These are phyloP conservation scores for Pythium diclinum DNA, from an alignment of 352 stramenopile genomes.

Conservation along the genomic window DNA sequence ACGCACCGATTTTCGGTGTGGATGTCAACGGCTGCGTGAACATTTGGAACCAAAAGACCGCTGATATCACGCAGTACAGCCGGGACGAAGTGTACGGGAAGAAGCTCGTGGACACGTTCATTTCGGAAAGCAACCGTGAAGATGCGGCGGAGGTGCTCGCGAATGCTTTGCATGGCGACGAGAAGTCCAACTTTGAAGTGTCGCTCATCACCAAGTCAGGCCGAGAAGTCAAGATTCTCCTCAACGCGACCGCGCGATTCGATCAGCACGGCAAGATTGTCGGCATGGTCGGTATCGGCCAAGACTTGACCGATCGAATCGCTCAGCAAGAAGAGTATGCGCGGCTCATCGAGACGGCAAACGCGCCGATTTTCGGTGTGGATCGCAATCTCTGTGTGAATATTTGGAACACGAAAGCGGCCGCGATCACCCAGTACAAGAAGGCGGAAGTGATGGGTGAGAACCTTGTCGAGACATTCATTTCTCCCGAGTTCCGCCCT, in stretches of 20 bases:
- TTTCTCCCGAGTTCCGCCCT: conserved; percentile 62
- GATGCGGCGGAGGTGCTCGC: conserved; percentile 44
- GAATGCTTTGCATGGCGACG: conserved; percentile 47
- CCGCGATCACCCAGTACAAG: conserved; percentile 87
- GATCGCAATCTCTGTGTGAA: conserved; percentile 71
- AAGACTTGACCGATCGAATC: conserved; percentile 61
- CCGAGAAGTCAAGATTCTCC: conserved; percentile 59
- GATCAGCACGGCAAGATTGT: conserved; percentile 62
- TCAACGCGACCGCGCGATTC: conserved; percentile 67
- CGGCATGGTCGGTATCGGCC: conserved; percentile 64
- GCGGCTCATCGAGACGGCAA: conserved; percentile 64
- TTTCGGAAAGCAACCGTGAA: conserved; percentile 53
- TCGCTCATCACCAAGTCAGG: conserved; percentile 69
- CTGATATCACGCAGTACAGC: conserved; percentile 82
- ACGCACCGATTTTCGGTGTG: conserved; percentile 90
- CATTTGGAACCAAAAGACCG: conserved; percentile 92
- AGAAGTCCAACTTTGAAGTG: conserved; percentile 73
- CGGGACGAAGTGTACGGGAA: conserved; percentile 58
- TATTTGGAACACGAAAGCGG: conserved; percentile 89
- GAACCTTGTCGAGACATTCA: conserved; percentile 85
- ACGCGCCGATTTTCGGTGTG: conserved; percentile 68
- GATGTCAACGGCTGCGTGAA: conserved; percentile 86
- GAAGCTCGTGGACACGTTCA: conserved; percentile 58
- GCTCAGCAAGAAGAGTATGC: conserved; percentile 55
- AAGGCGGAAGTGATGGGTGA: conserved; percentile 84